Evolutionary conservation across 2,329 filamentous ascomycete genomes (phyloP).

Genomic region (Drechmeria coniospora): DNA sequence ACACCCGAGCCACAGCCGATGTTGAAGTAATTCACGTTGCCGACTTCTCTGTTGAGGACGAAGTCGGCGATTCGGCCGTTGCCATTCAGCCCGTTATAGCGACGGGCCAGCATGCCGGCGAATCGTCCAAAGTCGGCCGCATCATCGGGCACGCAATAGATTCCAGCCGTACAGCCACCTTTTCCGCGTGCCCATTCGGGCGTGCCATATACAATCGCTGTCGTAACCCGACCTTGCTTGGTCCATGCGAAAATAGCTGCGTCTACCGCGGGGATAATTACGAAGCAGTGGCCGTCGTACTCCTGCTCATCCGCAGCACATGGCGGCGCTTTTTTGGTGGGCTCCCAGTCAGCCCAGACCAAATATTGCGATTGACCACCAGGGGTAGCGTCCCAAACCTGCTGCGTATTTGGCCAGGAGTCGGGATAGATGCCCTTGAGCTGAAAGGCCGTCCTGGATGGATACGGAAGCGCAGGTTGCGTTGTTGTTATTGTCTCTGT

Average conservation of each 20-base stretch:
- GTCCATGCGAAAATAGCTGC: neutral
- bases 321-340: neutral
- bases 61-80: conserved; percentile 1
- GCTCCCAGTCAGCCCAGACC: conserved; percentile 1
- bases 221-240: neutral
- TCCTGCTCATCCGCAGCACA: no score
- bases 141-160: conserved; percentile 1
- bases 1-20: conserved; percentile 1
- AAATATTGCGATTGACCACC: conserved; percentile 1
- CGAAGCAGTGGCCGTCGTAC: no score
- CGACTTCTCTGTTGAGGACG: conserved; percentile 1
- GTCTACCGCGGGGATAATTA: neutral
- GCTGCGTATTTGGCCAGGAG: neutral
- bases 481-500: no score
- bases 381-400: neutral
- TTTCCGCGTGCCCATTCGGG: neutral
- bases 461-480: no score
- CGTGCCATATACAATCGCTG: neutral
- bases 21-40: conserved; percentile 1
- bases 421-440: conserved; percentile 1
- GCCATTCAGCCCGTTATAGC: neutral
- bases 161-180: neutral
- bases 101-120: conserved; percentile 1
- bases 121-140: conserved; percentile 1
- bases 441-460: no score